Percentiles rank a stretch among this genome's conserved stretches.
These are phyloP conservation scores for Rauvolfia tetraphylla DNA, from an alignment of 257 asterid genomes.

Conservation along the genomic window DNA sequence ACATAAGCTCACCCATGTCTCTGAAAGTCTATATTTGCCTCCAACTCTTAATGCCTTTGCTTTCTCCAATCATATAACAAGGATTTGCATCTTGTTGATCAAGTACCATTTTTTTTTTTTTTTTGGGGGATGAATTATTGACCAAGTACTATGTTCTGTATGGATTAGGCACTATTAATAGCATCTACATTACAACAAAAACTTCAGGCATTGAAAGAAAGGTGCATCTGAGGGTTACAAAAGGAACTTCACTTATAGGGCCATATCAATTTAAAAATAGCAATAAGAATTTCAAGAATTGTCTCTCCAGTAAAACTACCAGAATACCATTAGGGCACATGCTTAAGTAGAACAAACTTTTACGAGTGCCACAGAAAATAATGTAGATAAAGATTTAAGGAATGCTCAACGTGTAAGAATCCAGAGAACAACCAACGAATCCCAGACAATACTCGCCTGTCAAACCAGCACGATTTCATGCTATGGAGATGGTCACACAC, in stretches of 20 bases:
- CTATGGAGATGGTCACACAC: constrained; percentile 47
- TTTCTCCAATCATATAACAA: background rate
- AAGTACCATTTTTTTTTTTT: too few species aligned
- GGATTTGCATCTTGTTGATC: background rate
- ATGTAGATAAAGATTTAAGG: background rate
- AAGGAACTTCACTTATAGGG: background rate
- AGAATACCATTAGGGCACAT: background rate
- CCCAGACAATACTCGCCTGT: constrained; percentile 34
- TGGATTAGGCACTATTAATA: background rate
- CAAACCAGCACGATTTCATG: constrained; percentile 39
- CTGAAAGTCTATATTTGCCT: background rate
- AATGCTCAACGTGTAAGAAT: background rate
- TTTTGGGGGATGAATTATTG: too few species aligned
- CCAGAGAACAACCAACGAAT: background rate
- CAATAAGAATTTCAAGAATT: background rate
- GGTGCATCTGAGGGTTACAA: background rate
- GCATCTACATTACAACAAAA: background rate
- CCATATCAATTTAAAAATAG: background rate
- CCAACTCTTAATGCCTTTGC: background rate
- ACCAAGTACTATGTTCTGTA: too few species aligned
- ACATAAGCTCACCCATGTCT: too few species aligned
- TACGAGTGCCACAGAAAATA: background rate
- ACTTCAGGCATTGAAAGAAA: constrained; percentile 1
- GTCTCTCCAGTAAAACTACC: background rate
- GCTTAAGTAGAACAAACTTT: background rate